Conservation (phyloP, 306 rosid species). For the Quercus engelmannii region DNA sequence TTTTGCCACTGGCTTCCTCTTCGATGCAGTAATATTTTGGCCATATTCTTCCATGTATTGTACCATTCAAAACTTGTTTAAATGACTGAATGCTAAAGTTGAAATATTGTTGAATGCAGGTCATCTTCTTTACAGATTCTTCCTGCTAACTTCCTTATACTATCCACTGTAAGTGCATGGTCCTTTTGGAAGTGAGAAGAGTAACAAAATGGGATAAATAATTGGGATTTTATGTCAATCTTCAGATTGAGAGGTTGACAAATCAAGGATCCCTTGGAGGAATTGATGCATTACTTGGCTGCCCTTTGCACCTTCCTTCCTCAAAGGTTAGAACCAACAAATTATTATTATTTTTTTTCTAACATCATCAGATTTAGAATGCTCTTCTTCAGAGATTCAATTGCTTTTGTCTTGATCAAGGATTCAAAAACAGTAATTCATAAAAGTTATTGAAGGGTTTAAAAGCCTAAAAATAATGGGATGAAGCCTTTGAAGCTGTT, state of each 20-base stretch:
- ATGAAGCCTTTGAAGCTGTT: too few relatives aligned
- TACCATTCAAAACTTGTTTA: neutral
- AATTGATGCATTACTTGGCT: constrained; percentile 44
- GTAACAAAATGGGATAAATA: neutral
- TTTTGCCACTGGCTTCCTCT: constrained; percentile 32
- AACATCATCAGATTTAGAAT: neutral
- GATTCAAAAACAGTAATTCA: too few relatives aligned
- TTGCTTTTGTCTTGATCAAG: neutral
- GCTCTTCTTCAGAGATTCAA: neutral
- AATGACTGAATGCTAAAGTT: constrained; percentile 5
- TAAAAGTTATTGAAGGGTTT: too few relatives aligned
- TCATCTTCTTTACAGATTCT: constrained; percentile 34
- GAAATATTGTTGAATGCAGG: constrained; percentile 24
- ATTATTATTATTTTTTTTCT: neutral
- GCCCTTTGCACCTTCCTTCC: constrained; percentile 45
- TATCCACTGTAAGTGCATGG: constrained; percentile 31
- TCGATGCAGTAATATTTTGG: constrained; percentile 21
- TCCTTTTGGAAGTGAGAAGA: neutral
- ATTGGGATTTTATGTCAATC: neutral
- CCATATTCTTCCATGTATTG: neutral
- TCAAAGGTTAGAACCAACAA: constrained; percentile 27
- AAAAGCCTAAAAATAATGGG: too few relatives aligned
- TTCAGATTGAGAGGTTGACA: constrained; percentile 35
- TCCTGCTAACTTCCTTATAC: constrained; percentile 43
- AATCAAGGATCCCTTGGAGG: constrained; percentile 45